A percentile compares a stretch with the other conserved stretches of the same genome.
Conservation (phyloP, 345 rosid genomes). For the Hibiscus trionum region DNA sequence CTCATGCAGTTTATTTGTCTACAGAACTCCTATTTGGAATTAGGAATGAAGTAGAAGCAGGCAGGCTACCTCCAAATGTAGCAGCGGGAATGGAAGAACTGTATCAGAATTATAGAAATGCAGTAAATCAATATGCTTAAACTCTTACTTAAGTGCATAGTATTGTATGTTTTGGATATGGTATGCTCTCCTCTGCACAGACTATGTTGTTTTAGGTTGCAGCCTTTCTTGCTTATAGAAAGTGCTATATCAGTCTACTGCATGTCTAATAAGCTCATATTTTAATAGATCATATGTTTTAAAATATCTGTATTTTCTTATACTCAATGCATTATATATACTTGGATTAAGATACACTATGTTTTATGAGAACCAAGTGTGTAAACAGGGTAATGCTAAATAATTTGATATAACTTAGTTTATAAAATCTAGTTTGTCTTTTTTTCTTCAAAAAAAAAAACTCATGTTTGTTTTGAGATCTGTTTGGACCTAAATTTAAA, state of each 20-base stretch:
- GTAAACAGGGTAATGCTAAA: background rate
- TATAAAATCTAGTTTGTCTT: background rate
- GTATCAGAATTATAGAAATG: conserved; percentile 78
- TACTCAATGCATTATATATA: background rate
- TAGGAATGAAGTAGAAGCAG: conserved; percentile 58
- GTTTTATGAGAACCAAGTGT: background rate
- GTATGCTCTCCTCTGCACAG: background rate
- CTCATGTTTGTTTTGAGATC: background rate
- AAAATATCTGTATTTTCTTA: background rate
- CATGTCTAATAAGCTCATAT: background rate
- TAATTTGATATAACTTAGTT: background rate
- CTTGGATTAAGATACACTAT: background rate
- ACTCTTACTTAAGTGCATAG: conserved; percentile 13
- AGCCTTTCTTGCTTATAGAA: background rate
- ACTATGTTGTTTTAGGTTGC: background rate
- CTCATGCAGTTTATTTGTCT: conserved; percentile 16
- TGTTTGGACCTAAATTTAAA: background rate
- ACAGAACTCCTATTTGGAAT: conserved; percentile 79
- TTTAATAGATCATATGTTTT: background rate
- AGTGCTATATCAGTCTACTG: background rate
- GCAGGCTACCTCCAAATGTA: conserved; percentile 65
- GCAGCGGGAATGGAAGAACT: conserved; percentile 86
- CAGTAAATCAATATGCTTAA: conserved; percentile 48
- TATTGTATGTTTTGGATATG: conserved; percentile 8
- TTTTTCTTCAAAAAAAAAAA: background rate